Evolutionary conservation across 768 basidiomycete genomes (phyloP).

Genomic region (Leucocoprinus birnbaumii): DNA sequence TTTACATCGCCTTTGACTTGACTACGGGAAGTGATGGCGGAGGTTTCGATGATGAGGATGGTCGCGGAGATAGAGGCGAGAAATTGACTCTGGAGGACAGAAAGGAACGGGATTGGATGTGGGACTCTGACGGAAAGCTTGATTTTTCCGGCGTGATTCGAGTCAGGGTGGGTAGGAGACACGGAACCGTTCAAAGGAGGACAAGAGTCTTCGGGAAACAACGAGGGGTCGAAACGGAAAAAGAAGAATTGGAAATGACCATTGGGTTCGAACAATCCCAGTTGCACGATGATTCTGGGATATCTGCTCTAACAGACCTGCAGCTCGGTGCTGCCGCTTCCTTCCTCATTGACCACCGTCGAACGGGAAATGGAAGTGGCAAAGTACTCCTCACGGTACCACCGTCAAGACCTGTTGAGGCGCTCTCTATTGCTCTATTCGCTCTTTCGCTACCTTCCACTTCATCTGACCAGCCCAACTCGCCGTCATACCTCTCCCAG

Average conservation of each 20-base stretch:
- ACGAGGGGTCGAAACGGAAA: not conserved
- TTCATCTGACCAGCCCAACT: not conserved
- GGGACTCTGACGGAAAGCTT: not conserved
- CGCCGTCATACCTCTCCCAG: not conserved
- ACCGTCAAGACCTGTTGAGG: not conserved
- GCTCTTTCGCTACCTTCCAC: not conserved
- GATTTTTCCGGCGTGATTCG: conserved; percentile 5
- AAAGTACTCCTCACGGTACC: conserved; percentile 5
- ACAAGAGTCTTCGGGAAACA: too few relatives aligned
- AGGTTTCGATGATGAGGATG: not conserved
- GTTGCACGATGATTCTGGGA: not conserved
- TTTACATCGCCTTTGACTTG: not conserved
- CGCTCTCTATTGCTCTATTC: not conserved
- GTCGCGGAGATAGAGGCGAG: too few relatives aligned
- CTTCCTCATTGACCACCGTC: not conserved
- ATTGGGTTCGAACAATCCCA: not conserved
- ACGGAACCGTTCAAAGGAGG: too few relatives aligned
- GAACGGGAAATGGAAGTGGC: not conserved
- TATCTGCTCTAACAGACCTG: not conserved
- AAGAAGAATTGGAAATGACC: not conserved
- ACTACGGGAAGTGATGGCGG: not conserved
- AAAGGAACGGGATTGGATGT: conserved; percentile 4
- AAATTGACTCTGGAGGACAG: too few relatives aligned
- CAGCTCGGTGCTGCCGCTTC: conserved; percentile 1
- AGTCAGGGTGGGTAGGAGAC: not conserved